Evolutionary conservation across 1,284 basidiomycete species (phyloP).

Genomic region (Kalmanozyma brasiliensis): DNA sequence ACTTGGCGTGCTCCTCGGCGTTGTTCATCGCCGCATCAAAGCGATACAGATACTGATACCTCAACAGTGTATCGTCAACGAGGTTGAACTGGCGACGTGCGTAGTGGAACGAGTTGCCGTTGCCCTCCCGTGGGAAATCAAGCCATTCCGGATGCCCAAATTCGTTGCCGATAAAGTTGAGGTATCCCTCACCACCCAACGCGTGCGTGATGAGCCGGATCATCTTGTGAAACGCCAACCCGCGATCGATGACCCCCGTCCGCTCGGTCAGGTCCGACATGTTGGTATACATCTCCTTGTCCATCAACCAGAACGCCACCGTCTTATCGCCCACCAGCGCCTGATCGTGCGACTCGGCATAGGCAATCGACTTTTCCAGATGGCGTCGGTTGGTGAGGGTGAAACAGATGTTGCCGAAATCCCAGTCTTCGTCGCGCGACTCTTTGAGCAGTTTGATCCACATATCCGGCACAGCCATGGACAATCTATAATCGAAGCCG

Average conservation of each 20-base stretch:
- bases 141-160: constrained; percentile 99
- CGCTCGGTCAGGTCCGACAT: constrained; percentile 91
- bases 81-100: constrained; percentile 90
- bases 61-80: constrained; percentile 82
- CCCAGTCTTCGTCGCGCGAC: constrained; percentile 85
- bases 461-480: constrained; percentile 99
- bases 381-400: constrained; percentile 90
- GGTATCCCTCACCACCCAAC: constrained; percentile 93
- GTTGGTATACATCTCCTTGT: constrained; percentile 86
- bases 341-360: constrained; percentile 97
- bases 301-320: constrained; percentile 98
- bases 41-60: constrained; percentile 91
- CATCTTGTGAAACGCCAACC: constrained; percentile 94
- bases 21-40: constrained; percentile 96
- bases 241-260: constrained; percentile 88
- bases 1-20: constrained; percentile 80
- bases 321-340: constrained; percentile 94
- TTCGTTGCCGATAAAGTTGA: constrained; percentile 98
- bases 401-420: constrained; percentile 85
- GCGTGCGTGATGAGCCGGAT: constrained; percentile 91
- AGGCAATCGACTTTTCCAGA: constrained; percentile 90
- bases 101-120: constrained; percentile 94
- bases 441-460: constrained; percentile 99
- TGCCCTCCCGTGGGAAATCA: constrained; percentile 95
- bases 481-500: constrained; percentile 95